Evolutionary conservation across 371 early-diverging fungal species (phyloP), one percentile per base, ranked within the genome.

Genomic region (Mortierella polycephala): DNA sequence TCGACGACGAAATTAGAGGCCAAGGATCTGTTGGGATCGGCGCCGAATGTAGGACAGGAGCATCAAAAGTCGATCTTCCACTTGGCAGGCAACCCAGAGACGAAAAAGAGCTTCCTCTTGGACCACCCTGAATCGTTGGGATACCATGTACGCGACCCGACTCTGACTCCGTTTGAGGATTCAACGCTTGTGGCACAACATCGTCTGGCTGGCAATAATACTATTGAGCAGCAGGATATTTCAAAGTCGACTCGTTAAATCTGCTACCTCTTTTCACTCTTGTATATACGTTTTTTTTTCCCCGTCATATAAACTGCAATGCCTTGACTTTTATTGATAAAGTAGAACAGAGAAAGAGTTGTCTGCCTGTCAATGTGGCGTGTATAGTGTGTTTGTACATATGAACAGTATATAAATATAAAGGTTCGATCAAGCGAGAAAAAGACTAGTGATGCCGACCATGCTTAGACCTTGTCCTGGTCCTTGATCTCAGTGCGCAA

Each of bases 401-500:
- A 20, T 18, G 10, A 9, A 18, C 18, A 51, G 51, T 9, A 51
- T 10, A 9, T 9, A 51, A 6, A 9, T 12, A 45, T 42, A 44
- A 14, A 18, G 12, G 58, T 16, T 20, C 20, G 57, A 56, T 39
- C 16, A n/a, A 20, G 12, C 7, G 62, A 42, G 23, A 16, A 44
- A 9, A 16, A 53, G 7, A 40, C 50, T 16, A 0, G 12, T 56
- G 11, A 39, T 10, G 56, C 10, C 10, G 16, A 47, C 42, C 44
- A 14, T 64, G 5, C 52, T 60, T 76, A 76, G 61, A 76, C 76
- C 64, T 57, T 76, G 56, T 77, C 79, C 58, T 77, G 79, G 69
- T 77, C 72, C 62, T 57, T 60, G 63, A 77, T 88, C 62, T 74
- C 61, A 7, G 71, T 69, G 64, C 82, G 83, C 58, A 92, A 75